Evolutionary conservation across 352 stramenopile species (phyloP).

Genomic region (Globisporangium acanthophoron): DNA sequence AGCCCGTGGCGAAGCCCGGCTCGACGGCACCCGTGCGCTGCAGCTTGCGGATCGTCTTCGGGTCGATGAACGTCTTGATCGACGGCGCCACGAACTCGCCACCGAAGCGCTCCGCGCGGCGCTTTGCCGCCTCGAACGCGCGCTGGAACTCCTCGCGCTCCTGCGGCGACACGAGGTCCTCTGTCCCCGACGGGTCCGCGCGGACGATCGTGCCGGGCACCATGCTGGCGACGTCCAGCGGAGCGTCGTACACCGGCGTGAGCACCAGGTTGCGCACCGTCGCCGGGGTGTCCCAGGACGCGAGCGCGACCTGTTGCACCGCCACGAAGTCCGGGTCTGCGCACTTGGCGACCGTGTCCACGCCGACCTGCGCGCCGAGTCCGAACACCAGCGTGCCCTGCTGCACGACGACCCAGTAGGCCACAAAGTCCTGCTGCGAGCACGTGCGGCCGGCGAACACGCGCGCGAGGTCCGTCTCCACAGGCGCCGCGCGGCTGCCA

Average conservation of each 20-base stretch:
- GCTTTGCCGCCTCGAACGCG: constrained; percentile 35
- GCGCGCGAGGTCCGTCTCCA: constrained; percentile 48
- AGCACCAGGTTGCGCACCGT: constrained; percentile 42
- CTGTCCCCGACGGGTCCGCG: constrained; percentile 42
- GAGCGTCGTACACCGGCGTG: constrained; percentile 25
- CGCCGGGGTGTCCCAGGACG: constrained; percentile 58
- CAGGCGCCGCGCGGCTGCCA: constrained; percentile 12
- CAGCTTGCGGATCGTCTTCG: constrained; percentile 65
- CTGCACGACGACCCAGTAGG: constrained; percentile 69
- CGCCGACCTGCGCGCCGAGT: constrained; percentile 42
- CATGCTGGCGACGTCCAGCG: constrained; percentile 33
- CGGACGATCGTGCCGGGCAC: constrained; percentile 49
- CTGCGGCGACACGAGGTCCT: constrained; percentile 51
- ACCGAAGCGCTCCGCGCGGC: constrained; percentile 64
- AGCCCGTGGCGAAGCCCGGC: constrained; percentile 60
- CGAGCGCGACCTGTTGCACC: constrained; percentile 50
- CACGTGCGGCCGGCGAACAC: constrained; percentile 73
- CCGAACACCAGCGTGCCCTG: constrained; percentile 36
- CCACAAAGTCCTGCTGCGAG: constrained; percentile 45
- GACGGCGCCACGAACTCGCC: constrained; percentile 48
- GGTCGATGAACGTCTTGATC: constrained; percentile 77
- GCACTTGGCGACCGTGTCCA: constrained; percentile 49
- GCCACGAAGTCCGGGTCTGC: constrained; percentile 29
- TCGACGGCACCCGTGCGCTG: constrained; percentile 62
- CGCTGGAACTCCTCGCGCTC: constrained; percentile 47